Percentiles rank a stretch among this genome's conserved stretches.
These are phyloP conservation scores for Aleurites moluccanus DNA, from an alignment of 441 rosid species.

Conservation along the genomic window DNA sequence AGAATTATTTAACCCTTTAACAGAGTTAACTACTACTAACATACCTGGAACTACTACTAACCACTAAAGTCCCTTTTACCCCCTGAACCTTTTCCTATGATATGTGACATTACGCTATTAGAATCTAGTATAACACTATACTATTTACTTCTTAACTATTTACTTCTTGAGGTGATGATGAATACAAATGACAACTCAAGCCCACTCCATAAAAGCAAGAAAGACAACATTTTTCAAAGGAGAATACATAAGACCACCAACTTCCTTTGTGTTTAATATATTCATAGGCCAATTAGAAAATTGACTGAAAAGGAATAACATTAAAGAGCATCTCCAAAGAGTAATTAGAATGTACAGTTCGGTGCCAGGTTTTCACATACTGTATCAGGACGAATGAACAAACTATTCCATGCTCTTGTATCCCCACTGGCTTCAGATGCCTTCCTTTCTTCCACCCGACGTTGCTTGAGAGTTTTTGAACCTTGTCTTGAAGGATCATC, in stretches of 20 bases:
- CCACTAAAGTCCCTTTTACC: too few species aligned
- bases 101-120: too few species aligned
- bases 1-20: too few species aligned
- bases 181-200: neutral
- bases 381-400: conserved; percentile 87
- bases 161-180: neutral
- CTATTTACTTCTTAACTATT: too few species aligned
- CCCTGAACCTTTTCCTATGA: too few species aligned
- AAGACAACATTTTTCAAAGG: neutral
- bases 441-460: conserved; percentile 76
- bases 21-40: too few species aligned
- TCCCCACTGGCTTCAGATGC: conserved; percentile 89
- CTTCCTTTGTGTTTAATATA: neutral
- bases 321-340: neutral
- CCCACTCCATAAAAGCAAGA: neutral
- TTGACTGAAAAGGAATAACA: neutral
- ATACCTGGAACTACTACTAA: too few species aligned
- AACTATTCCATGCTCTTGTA: conserved; percentile 88
- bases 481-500: conserved; percentile 33
- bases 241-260: neutral
- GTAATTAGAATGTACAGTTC: neutral
- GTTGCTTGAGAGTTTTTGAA: conserved; percentile 71
- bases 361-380: conserved; percentile 38
- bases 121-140: neutral
- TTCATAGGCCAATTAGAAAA: neutral